These are phyloP conservation scores for Apiospora arundinis DNA, from an alignment of 2,329 filamentous ascomycete genomes.

Conservation along the genomic window DNA sequence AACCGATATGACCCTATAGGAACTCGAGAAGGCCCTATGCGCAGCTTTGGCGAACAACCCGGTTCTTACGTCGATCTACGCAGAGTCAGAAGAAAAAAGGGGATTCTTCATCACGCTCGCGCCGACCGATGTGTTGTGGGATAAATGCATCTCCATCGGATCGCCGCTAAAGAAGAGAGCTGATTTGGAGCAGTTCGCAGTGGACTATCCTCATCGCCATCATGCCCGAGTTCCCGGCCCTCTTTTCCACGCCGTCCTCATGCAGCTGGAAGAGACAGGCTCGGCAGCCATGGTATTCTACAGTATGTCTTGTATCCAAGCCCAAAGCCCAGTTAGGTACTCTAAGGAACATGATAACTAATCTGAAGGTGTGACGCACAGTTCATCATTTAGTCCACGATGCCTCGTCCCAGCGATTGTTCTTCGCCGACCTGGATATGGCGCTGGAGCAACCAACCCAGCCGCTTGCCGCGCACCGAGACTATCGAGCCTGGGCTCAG, in stretches of 20 bases:
- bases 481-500: constrained; percentile 31
- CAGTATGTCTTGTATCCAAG: not conserved
- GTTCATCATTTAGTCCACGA: constrained; percentile 22
- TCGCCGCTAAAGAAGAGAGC: not conserved
- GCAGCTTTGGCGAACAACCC: not conserved
- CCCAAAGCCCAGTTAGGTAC: no score
- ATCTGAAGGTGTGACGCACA: not conserved
- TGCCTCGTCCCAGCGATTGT: not conserved
- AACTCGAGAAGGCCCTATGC: not conserved
- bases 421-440: constrained; percentile 1
- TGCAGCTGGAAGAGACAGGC: constrained; percentile 10
- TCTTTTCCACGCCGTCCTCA: constrained; percentile 3
- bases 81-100: not conserved
- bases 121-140: not conserved
- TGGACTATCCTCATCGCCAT: not conserved
- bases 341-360: not conserved
- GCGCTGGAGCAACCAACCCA: not conserved
- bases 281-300: not conserved
- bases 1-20: not conserved
- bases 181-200: not conserved
- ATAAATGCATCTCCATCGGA: not conserved
- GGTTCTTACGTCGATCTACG: not conserved
- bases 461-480: constrained; percentile 22
- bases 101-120: not conserved
- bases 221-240: constrained; percentile 6